Conservation (phyloP, 805 yeast species). For the Barnettozyma sucrosica region DNA sequence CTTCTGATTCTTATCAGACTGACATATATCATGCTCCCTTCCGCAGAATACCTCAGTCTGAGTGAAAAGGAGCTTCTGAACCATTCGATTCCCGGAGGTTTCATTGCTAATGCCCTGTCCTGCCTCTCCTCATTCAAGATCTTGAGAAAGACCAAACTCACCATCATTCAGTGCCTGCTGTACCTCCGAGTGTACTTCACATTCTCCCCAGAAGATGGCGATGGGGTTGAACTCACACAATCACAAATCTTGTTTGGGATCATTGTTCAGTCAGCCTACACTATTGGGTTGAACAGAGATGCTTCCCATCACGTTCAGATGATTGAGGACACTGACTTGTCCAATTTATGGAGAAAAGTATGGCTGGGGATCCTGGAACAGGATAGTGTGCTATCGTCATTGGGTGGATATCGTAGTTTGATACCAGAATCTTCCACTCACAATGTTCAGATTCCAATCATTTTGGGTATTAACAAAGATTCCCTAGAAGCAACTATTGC, state of each 20-base stretch:
- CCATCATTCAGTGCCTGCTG: slow-evolving; percentile 39
- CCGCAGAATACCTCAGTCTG: slow-evolving; percentile 11
- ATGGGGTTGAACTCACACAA: slow-evolving; percentile 39
- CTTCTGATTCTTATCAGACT: slow-evolving; percentile 38
- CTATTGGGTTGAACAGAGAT: slow-evolving; percentile 44
- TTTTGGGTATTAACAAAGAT: not conserved
- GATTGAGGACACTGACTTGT: slow-evolving; percentile 11
- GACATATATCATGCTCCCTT: slow-evolving; percentile 35
- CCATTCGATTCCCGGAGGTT: slow-evolving; percentile 36
- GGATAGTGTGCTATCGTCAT: slow-evolving; percentile 17
- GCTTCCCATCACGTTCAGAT: slow-evolving; percentile 29
- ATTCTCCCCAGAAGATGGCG: slow-evolving; percentile 44
- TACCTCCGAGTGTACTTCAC: slow-evolving; percentile 35
- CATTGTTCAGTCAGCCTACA: slow-evolving; percentile 38
- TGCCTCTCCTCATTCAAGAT: slow-evolving; percentile 38
- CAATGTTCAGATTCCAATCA: slow-evolving; percentile 16
- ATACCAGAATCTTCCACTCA: slow-evolving; percentile 16
- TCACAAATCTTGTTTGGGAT: slow-evolving; percentile 34
- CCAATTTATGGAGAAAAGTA: slow-evolving; percentile 21
- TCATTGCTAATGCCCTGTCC: slow-evolving; percentile 32
- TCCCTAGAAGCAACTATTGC: slow-evolving; percentile 13
- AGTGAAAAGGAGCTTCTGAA: slow-evolving; percentile 24
- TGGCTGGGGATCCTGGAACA: slow-evolving; percentile 24
- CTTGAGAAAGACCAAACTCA: slow-evolving; percentile 32
- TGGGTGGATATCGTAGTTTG: slow-evolving; percentile 21